Base-by-base conservation (phyloP, 2,329 filamentous ascomycete species). In the Trichothecium sympodiale region DNA sequence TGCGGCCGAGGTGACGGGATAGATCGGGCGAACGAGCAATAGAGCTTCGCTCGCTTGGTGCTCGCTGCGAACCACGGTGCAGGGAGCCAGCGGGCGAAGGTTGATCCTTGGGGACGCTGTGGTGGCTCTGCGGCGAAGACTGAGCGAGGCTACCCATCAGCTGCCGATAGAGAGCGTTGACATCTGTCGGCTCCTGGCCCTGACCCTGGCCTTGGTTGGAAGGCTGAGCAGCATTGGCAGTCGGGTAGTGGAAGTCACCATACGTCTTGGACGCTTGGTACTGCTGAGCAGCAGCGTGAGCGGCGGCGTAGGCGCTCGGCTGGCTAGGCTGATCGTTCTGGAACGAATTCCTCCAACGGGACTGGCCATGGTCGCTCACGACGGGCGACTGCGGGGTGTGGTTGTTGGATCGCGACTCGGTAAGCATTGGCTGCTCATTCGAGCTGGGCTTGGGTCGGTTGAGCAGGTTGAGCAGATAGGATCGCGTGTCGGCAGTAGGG, bases 381-480 rank as follows among this genome's bases (percentile, higher is more conserved):
- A 56, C 57, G 31, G 51, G 49, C 27, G 65, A 66, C 40, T 66
- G 62, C 4, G 68, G 64, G 5, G 66, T 69, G 43, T 61, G 52
- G 36, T 57, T 63, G 44, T 54, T 52, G 17, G 62, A 58, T 37
- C 64, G 62, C 10, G 59, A 49, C 41, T 70, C 67, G 35, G 55
- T 51, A 41, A 64, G 35, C 36, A 59, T 47, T 5, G 57, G 50
- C 42, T 61, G 58, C 32, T 77, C 72, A 33, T 61, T 65, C 54
- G 80, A 75, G 39, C 68, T 65, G 10, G 76, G 75, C 60, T 80
- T 87, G 35, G 83, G 78, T 33, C 82, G 79, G 51, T 87, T 91
- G 43, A 98, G 71, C 39, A 96, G 68, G 48, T 85, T 82, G 42
- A 96, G 75, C 33, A 98, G 68, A 52, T 91, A 83, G 43, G 89